Evolutionary conservation across 2,329 filamentous ascomycete species (phyloP), one percentile per base, ranked within the genome.

Genomic region (Ceratocystis albifundus): DNA sequence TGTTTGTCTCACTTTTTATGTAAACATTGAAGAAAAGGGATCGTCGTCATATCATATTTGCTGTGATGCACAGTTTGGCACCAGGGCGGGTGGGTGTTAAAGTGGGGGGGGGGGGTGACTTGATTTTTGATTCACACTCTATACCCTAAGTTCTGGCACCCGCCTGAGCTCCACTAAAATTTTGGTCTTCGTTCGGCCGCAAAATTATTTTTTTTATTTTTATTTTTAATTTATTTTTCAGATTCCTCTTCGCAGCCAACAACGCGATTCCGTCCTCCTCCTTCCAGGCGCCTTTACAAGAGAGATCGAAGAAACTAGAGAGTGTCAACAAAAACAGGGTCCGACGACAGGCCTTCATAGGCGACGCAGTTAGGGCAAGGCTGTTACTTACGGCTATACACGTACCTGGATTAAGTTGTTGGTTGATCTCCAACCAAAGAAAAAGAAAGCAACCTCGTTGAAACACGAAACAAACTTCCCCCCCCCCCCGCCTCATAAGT

Each of bases 231-330:
- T n/a, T n/a, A n/a, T 28, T 22, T 25, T 44, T 10, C 32, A 5
- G 28, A 55, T 64, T 22, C 8, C 46, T 59, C 41, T 57, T 63
- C 61, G 44, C 61, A 63, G 25, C 48, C 61, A 63, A 25, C 48
- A 25, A 57, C 28, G 63, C 63, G 48, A 65, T 55, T 44, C 41
- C 20, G 50, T 41, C 44, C 45, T 64, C 36, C 50, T 44, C 62
- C 20, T 64, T 36, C 3, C 32, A 41, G 36, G 36, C 36, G 3
- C 36, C 36, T 41, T 41, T 15, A 15, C 4, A 41, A 12, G 10
- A 41, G 36, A 41, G 36, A 41, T 53, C 15, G 8, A 25, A 25
- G 48, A 53, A 50, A 50, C 36, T 15, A 41, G 48, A 25, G 48
- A 50, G 17, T 28, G 36, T 41, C 8, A 41, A n/a, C n/a, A n/a